A percentile compares a stretch with the other conserved stretches of the same genome.
phyloP scores from a whole-genome alignment of 2,329 filamentous ascomycete genomes.

The Fusarium pseudonygamai region DNA sequence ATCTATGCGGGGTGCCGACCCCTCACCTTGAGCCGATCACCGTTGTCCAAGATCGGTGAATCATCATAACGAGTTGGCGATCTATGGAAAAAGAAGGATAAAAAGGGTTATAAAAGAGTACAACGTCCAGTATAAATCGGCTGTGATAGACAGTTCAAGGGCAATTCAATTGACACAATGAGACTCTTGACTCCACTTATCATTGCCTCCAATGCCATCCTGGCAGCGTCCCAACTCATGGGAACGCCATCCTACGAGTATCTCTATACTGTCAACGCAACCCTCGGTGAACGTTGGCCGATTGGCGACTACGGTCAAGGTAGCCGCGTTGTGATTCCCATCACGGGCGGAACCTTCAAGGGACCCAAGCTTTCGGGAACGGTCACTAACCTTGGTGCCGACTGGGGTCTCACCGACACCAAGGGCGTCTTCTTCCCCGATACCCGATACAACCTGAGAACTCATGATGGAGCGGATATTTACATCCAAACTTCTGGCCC shows the following conservation, averaged over 20 bases:
- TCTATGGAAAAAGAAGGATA: not conserved
- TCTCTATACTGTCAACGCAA: conserved; percentile 38
- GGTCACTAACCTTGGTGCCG: conserved; percentile 46
- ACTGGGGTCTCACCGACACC: conserved; percentile 50
- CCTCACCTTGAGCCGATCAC: conserved; percentile 9
- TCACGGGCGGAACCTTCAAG: conserved; percentile 49
- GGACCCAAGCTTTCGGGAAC: conserved; percentile 49
- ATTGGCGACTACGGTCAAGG: conserved; percentile 38
- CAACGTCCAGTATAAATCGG: rapidly evolving
- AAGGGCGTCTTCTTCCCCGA: conserved; percentile 51
- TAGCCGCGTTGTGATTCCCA: conserved; percentile 43
- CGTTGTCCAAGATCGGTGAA: not conserved
- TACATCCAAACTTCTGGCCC: conserved; percentile 50
- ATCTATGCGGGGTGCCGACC: conserved; percentile 18
- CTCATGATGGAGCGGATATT: conserved; percentile 50
- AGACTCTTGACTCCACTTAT: conserved; percentile 8
- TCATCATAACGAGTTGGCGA: not conserved
- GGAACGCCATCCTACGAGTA: conserved; percentile 34
- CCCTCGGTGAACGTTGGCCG: conserved; percentile 32
- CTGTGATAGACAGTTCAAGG: not conserved
- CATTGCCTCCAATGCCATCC: not conserved
- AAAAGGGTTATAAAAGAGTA: not conserved
- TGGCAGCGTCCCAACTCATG: conserved; percentile 18
- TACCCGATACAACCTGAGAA: conserved; percentile 52
- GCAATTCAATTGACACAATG: conserved; percentile 4